These are phyloP conservation scores for Coemansia sp. DNA, from an alignment of 192 early-diverging fungal species.

Conservation along the genomic window DNA sequence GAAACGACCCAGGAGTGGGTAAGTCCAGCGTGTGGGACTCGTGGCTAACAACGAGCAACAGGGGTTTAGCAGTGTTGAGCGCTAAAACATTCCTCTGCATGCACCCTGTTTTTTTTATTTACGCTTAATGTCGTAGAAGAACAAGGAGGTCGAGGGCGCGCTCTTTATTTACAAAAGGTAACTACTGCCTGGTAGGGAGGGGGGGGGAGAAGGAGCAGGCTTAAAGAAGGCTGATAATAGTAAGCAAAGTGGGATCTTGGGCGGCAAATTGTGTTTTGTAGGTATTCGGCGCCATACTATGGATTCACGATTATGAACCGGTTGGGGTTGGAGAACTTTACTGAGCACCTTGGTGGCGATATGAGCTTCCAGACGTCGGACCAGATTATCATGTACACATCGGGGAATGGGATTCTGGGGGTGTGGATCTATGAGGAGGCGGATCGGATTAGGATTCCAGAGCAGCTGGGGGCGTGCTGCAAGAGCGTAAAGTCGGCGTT, in stretches of 20 bases:
- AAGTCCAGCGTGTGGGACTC: constrained; percentile 27
- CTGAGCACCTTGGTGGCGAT: constrained; percentile 61
- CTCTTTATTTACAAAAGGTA: constrained; percentile 84
- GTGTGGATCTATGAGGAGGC: constrained; percentile 53
- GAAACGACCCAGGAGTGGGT: constrained; percentile 71
- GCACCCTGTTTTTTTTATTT: too few species aligned
- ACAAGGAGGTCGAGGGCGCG: constrained; percentile 87
- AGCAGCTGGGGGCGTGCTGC: constrained; percentile 46
- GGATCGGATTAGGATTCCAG: constrained; percentile 35
- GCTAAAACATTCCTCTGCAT: neutral
- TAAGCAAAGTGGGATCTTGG: neutral
- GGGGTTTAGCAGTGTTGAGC: neutral
- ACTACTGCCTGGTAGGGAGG: neutral
- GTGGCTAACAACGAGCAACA: neutral
- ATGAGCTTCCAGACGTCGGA: constrained; percentile 78
- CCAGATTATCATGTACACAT: constrained; percentile 85
- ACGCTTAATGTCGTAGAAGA: constrained; percentile 59
- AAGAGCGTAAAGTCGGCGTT: constrained; percentile 23
- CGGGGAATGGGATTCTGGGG: constrained; percentile 27
- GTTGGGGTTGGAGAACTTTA: constrained; percentile 77
- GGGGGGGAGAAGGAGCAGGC: neutral
- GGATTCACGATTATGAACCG: constrained; percentile 89
- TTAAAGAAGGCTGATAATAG: neutral
- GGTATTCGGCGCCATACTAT: constrained; percentile 58
- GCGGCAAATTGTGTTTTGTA: neutral